Base-by-base conservation (phyloP, 2,329 filamentous ascomycete species). In the Trichoderma sp. region DNA sequence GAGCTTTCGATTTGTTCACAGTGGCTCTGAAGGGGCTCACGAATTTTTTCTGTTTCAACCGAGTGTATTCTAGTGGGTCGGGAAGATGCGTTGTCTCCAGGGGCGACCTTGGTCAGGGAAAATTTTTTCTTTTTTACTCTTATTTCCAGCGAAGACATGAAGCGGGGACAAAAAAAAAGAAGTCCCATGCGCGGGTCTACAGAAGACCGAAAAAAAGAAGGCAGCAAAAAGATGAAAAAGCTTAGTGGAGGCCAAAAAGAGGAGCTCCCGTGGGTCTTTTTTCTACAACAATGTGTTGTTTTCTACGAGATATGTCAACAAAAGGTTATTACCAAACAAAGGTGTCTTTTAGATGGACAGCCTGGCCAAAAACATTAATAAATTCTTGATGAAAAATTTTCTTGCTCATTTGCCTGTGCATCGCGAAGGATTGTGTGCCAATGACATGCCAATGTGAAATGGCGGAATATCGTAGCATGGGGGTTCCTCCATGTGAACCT, bases 291-390 rank as follows among this genome's bases (percentile, higher is more conserved):
- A 38, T 29, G 66, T 65, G 56, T 50, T 75, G 41, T 64, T 62
- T 62, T 69, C 66, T 64, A 71, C 73, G 73, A 75, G 41, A 75
- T 64, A 75, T 71, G 62, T 53, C 74, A 64, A 64, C 38, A 41
- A 75, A 69, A 75, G 50, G 66, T 50, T 62, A 29, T 24, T 50
- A 72, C 60, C 67, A 66, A 21, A 72, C 63, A 67, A 75, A 53
- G 62, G 63, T 53, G 74, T 67, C 59, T 64, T 16, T 65, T 63
- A 53, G 62, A 68, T 31, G 68, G 62, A 71, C 63, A 68, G 35
- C 62, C 63, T 68, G 62, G 29, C 33, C 27, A 75, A 71, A 75
- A 75, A 75, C 74, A 75, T 75, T 71, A 75, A 75, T 75, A 75
- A 75, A 75, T 29, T 45, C 62, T 14, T 50, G 21, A 68, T 35